Base-by-base conservation (phyloP, 2,329 filamentous ascomycete species). In the Juglanconis juglandina region DNA sequence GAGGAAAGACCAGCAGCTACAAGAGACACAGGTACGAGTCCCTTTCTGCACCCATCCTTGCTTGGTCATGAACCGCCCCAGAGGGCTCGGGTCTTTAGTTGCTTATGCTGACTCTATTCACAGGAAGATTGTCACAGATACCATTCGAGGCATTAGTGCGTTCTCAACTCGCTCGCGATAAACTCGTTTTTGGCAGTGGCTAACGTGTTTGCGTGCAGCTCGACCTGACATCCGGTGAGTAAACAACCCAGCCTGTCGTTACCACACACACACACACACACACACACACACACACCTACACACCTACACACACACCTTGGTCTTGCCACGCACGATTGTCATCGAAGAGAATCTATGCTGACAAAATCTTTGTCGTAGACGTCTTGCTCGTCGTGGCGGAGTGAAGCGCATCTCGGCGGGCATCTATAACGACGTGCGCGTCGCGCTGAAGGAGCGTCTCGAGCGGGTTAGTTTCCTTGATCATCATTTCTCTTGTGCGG, bases 301-400 rank as follows among this genome's bases (percentile, higher is more conserved):
- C 33, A 10, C 30, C n/a, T n/a, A 5, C 11, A 24, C 24, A 24
- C 3, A 5, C 32, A 14, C 11, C 37, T 39, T n/a, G 11, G 10
- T 33, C 39, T 34, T 32, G 6, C 17, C 6, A 53, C 17, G 30
- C 41, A 30, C 10, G 42, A 13, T 8, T 53, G 39, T 33, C 24
- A 30, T 17, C 53, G 6, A 17, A n/a, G 42, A 37, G n/a, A n/a
- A 34, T 37, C 10, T 13, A 17, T 47, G 49, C 53, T 62, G 32
- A 62, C 39, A 14, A 10, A 4, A 9, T 41, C 14, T 35, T 39
- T 9, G 5, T 47, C 7, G 3, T 60, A 87, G 89, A 65, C 87
- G 90, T 46, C 74, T 94, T 0, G 90, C 90, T 1, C 84, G 90
- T 5, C 85, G 90, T 6, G 90, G 90, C 1, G 90, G 90, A 0